phyloP scores from a whole-genome alignment of 2,329 filamentous ascomycete genomes.

The Cryphonectria parasitica region DNA sequence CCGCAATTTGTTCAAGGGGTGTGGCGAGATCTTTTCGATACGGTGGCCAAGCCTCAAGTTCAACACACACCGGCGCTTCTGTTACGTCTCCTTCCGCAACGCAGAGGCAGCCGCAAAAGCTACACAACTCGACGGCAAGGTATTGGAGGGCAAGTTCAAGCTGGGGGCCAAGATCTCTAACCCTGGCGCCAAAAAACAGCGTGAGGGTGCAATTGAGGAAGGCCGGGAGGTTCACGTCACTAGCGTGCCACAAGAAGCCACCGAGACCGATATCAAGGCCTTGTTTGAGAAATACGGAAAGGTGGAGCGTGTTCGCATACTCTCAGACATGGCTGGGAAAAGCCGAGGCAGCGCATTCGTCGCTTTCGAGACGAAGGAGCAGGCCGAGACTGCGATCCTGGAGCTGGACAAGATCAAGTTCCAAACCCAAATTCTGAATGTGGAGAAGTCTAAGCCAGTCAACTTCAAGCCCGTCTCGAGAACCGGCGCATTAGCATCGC shows the following conservation, averaged over 20 bases:
- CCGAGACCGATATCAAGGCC: slow-evolving; percentile 70
- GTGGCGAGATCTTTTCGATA: slow-evolving; percentile 81
- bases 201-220: slow-evolving; percentile 81
- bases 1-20: slow-evolving; percentile 69
- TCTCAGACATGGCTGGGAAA: slow-evolving; percentile 68
- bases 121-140: slow-evolving; percentile 70
- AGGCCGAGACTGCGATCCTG: slow-evolving; percentile 67
- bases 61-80: slow-evolving; percentile 88
- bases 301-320: slow-evolving; percentile 73
- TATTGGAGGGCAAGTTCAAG: slow-evolving; percentile 69
- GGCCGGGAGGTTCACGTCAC: slow-evolving; percentile 83
- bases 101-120: slow-evolving; percentile 71
- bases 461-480: slow-evolving; percentile 62
- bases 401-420: slow-evolving; percentile 74
- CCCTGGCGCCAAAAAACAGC: slow-evolving; percentile 74
- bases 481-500: slow-evolving; percentile 39
- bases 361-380: slow-evolving; percentile 71
- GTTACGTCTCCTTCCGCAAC: slow-evolving; percentile 88
- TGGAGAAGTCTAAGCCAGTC: slow-evolving; percentile 61
- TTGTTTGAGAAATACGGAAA: slow-evolving; percentile 77
- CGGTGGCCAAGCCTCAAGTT: slow-evolving; percentile 91
- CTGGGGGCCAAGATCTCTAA: slow-evolving; percentile 84
- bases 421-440: slow-evolving; percentile 67
- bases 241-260: slow-evolving; percentile 65
- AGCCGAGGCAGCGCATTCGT: slow-evolving; percentile 82